Base-by-base conservation (phyloP, 2,329 filamentous ascomycete species). In the Torrubiella hemipterigena region DNA sequence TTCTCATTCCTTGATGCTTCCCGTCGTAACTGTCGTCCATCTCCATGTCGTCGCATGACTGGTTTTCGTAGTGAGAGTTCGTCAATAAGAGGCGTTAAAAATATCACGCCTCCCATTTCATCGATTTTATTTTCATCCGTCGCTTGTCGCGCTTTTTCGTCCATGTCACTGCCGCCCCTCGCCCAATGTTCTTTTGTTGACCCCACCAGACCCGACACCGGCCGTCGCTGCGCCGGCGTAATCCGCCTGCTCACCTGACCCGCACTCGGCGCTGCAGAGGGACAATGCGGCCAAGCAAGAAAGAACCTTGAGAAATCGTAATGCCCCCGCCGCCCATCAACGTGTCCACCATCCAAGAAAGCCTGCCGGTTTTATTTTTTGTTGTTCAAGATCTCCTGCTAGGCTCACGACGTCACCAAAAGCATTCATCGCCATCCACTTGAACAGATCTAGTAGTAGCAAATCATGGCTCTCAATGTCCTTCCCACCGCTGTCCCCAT, bases 401-500 rank as follows among this genome's bases (percentile, higher is more conserved):
- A 20, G 17, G 23, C 14, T 12, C 26, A 13, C 6, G 22, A 16
- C 20, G 27, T 29, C 23, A 28, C 33, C 27, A 27, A 33, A 18
- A 31, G 27, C 30, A n/a, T n/a, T n/a, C n/a, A n/a, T n/a, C n/a
- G n/a, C n/a, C n/a, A n/a, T n/a, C n/a, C n/a, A n/a, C n/a, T n/a
- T n/a, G n/a, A n/a, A n/a, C n/a, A n/a, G 23, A 32, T 32, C 27
- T 14, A 17, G 22, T 17, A 17, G 7, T 36, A 17, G 17, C 13
- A 11, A 31, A 37, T 34, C 31, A 37, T 37, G 35, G 35, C 35
- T 26, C 8, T 37, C 35, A 37, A 37, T 21, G 29, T 34, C 30
- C 35, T 33, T 27, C 35, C 35, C 20, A 33, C n/a, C 20, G 31
- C 35, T 31, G 17, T 37, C 28, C 35, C 35, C 18, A 29, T 37